Percentiles rank a stretch among this genome's conserved stretches.
phyloP scores from a whole-genome alignment of 352 stramenopile species.

The Phytophthora tubulina region DNA sequence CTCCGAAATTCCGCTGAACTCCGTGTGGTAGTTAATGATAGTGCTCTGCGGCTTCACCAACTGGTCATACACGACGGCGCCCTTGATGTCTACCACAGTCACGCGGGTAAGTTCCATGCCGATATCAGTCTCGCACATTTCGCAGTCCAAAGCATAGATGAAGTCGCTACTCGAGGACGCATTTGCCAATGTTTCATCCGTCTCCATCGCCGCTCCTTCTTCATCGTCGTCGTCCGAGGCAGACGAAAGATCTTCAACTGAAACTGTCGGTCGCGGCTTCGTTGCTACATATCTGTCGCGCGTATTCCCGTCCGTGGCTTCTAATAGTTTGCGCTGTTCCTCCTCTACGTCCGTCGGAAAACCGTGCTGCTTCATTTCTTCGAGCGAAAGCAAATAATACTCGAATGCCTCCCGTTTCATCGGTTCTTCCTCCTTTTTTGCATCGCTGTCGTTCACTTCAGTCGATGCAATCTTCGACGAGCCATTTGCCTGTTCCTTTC shows the following conservation, averaged over 20 bases:
- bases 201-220: slow-evolving; percentile 37
- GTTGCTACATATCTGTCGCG: slow-evolving; percentile 71
- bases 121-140: slow-evolving; percentile 92
- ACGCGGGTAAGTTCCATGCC: slow-evolving; percentile 87
- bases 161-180: slow-evolving; percentile 24
- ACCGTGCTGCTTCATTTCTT: slow-evolving; percentile 76
- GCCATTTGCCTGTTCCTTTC: slow-evolving; percentile 14
- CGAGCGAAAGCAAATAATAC: slow-evolving; percentile 70
- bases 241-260: slow-evolving; percentile 7
- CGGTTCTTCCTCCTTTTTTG: slow-evolving; percentile 8
- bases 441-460: slow-evolving; percentile 18
- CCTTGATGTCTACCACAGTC: slow-evolving; percentile 73
- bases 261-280: slow-evolving; percentile 37
- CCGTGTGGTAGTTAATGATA: slow-evolving; percentile 92
- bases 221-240: slow-evolving; percentile 23
- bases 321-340: slow-evolving; percentile 67
- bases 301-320: slow-evolving; percentile 56
- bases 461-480: slow-evolving; percentile 13
- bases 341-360: slow-evolving; percentile 70
- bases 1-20: slow-evolving; percentile 90
- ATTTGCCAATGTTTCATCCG: slow-evolving; percentile 29
- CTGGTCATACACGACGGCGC: slow-evolving; percentile 81
- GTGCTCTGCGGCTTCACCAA: slow-evolving; percentile 85
- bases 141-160: slow-evolving; percentile 88
- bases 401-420: slow-evolving; percentile 36